A percentile compares a stretch with the other conserved stretches of the same genome.
These are phyloP conservation scores for Gentiana dahurica DNA, from an alignment of 257 asterid species.

Conservation along the genomic window DNA sequence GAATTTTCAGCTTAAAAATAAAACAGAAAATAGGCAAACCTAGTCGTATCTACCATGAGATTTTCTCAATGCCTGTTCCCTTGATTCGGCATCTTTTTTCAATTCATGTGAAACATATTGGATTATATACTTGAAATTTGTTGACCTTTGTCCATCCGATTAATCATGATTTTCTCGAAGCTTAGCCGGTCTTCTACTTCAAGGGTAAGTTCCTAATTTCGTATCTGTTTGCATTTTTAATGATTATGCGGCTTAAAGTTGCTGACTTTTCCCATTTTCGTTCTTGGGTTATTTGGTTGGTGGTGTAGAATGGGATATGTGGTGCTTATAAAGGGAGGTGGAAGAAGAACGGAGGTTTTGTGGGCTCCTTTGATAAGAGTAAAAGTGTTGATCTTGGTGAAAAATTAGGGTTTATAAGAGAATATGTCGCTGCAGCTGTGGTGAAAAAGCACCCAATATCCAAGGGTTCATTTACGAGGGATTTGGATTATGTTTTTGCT, in stretches of 20 bases:
- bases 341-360: conserved; percentile 19
- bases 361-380: conserved; percentile 17
- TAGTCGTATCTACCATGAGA: too few relatives aligned
- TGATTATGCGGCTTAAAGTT: background rate
- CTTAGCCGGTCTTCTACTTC: conserved; percentile 41
- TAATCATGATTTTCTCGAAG: conserved; percentile 43
- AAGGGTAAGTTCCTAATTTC: conserved; percentile 27
- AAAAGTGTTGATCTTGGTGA: conserved; percentile 29
- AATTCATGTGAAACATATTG: too few relatives aligned
- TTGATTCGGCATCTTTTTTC: too few relatives aligned
- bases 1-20: too few relatives aligned
- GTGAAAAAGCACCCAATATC: conserved; percentile 22
- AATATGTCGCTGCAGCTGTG: conserved; percentile 43
- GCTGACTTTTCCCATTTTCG: background rate
- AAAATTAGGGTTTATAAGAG: conserved; percentile 45
- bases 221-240: background rate
- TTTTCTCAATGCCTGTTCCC: too few relatives aligned
- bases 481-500: conserved; percentile 30
- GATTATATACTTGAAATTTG: too few relatives aligned
- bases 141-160: background rate
- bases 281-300: background rate
- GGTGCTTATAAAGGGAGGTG: conserved; percentile 32
- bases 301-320: conserved; percentile 46
- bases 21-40: too few relatives aligned
- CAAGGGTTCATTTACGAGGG: conserved; percentile 25